Evolutionary conservation across 2,329 filamentous ascomycete genomes (phyloP).

Genomic region (Exophiala spinifera): DNA sequence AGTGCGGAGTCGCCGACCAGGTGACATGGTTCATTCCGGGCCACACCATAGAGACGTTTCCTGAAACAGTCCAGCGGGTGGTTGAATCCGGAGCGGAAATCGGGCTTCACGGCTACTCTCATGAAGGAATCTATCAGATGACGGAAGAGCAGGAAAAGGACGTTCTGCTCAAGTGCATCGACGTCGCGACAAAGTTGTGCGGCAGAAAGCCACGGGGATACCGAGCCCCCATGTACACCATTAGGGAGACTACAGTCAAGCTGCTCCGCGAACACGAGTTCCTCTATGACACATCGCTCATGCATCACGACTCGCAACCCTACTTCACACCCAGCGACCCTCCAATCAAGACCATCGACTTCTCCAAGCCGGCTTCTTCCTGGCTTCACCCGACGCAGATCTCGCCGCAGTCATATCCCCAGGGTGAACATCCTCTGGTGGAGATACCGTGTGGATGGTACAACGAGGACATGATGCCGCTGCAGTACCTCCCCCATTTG

Average conservation of each 20-base stretch:
- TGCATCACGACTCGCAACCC: conserved; percentile 42
- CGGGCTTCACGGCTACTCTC: conserved; percentile 65
- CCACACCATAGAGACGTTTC: conserved; percentile 51
- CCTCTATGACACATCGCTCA: conserved; percentile 43
- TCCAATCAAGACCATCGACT: conserved; percentile 39
- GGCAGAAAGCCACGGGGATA: conserved; percentile 61
- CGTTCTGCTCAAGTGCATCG: conserved; percentile 70
- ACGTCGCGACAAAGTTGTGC: conserved; percentile 66
- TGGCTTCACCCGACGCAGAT: conserved; percentile 43
- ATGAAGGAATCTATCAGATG: conserved; percentile 70
- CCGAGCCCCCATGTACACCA: conserved; percentile 39
- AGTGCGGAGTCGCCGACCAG: conserved; percentile 40
- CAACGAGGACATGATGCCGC: conserved; percentile 50
- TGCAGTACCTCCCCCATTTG: conserved; percentile 47
- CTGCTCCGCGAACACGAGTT: conserved; percentile 42
- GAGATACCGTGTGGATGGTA: conserved; percentile 54
- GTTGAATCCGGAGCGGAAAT: conserved; percentile 30
- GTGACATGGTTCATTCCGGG: conserved; percentile 52
- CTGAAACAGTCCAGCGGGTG: conserved; percentile 25
- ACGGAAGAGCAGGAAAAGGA: conserved; percentile 69
- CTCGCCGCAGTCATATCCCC: conserved; percentile 28
- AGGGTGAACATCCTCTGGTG: conserved; percentile 36
- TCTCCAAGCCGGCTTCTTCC: conserved; percentile 38
- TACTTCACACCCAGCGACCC: conserved; percentile 41
- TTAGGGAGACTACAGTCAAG: conserved; percentile 40